Base-by-base conservation (phyloP, 371 early-diverging fungal genomes). In the Agmasoma carcini region DNA sequence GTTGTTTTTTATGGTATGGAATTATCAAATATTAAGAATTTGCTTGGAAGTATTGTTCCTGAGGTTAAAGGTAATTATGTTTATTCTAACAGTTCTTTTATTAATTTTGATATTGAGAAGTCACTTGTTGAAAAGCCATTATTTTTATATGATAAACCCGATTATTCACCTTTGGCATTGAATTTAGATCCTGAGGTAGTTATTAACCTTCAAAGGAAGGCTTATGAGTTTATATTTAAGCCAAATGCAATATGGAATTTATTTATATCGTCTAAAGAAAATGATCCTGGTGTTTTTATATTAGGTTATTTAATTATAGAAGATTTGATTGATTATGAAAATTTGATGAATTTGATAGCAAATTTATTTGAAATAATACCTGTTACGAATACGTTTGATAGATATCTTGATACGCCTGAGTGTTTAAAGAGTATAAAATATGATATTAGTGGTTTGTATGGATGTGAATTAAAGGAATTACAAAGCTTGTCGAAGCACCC, bases 1-100 rank as follows among this genome's bases (percentile, higher is more conserved):
- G 79, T 81, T 9, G 72, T 81, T 11, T 81, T 81, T 57, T 73
- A 62, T 38, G 72, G 72, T 14, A 69, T 74, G 7, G 56, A 67
- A 2, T 51, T 59, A 20, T 44, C 61, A 14, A 60, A 67, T 46
- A 57, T 74, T 17, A 55, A 72, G 40, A 74, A 68, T 56, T 63
- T 74, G 19, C 56, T 80, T 51, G 70, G 70, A 7, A 72, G 77
- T 23, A 60, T 63, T 12, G 61, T 80, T 29, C 80, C 80, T n/a
- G 62, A 74, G 12, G 58, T 80, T 3, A 73, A 64, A 31, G 80
- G 79, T 0, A 56, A 59, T 14, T 80, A 78, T 58, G 70, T 77
- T 7, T 69, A 78, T 48, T 75, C 75, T 14, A 78, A 76, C 26
- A 73, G 71, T n/a, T 56, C 72, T 19, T 68, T 74, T 25, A 58